phyloP scores from a whole-genome alignment of 108 stramenopile species.

The Fistulifera pelliculosa region DNA sequence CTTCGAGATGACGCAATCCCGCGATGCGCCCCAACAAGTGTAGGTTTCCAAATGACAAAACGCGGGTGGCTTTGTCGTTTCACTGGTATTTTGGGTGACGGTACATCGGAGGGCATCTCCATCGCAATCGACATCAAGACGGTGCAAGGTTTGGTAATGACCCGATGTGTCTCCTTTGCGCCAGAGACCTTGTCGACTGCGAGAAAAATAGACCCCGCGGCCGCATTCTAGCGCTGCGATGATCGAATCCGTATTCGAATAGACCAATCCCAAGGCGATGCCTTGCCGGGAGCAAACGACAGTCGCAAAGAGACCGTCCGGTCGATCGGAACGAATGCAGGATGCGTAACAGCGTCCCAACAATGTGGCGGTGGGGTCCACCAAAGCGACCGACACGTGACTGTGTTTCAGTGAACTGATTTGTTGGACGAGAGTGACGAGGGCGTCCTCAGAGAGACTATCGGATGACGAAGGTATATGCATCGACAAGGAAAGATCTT shows the following conservation, averaged over 20 bases:
- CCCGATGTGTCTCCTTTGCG: constrained; percentile 93
- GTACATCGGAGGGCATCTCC: constrained; percentile 89
- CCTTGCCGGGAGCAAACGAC: constrained; percentile 85
- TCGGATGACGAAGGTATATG: no score
- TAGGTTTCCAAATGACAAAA: constrained; percentile 90
- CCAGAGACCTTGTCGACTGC: constrained; percentile 84
- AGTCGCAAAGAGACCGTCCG: constrained; percentile 87
- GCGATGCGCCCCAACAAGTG: constrained; percentile 86
- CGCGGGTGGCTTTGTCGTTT: constrained; percentile 11
- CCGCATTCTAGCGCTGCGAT: constrained; percentile 73
- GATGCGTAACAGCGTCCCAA: constrained; percentile 56
- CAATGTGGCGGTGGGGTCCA: constrained; percentile 55
- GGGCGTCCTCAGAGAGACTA: neutral
- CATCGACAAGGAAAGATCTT: neutral
- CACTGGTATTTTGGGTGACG: constrained; percentile 58
- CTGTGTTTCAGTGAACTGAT: neutral
- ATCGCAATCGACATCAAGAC: constrained; percentile 90
- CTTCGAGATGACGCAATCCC: constrained; percentile 84
- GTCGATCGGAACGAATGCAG: constrained; percentile 79
- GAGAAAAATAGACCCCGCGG: constrained; percentile 91
- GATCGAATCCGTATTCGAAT: constrained; percentile 80
- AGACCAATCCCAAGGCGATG: constrained; percentile 88
- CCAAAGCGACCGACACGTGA: constrained; percentile 28
- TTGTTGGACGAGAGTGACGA: neutral
- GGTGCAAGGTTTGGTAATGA: constrained; percentile 83